phyloP scores from a whole-genome alignment of 306 rosid species.

The Malus orientalis region DNA sequence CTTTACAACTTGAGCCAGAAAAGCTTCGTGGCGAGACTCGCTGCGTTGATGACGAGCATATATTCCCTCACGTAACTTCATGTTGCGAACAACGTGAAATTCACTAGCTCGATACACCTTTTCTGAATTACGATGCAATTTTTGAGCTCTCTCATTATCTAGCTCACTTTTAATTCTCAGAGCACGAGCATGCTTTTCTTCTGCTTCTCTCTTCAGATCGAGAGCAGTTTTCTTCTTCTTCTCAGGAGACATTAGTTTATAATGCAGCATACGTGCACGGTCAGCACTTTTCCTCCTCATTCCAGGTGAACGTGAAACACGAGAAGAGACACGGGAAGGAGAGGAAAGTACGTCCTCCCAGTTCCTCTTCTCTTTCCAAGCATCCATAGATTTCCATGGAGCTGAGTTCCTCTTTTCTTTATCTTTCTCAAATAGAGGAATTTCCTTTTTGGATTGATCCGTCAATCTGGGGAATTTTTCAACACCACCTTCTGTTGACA shows the following conservation, averaged over 20 bases:
- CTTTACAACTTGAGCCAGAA: conserved; percentile 90
- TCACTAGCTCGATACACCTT: conserved; percentile 80
- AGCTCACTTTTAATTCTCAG: conserved; percentile 87
- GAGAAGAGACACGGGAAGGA: conserved; percentile 75
- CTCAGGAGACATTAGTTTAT: conserved; percentile 93
- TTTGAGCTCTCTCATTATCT: conserved; percentile 93
- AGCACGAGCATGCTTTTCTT: conserved; percentile 96
- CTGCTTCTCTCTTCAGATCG: conserved; percentile 87
- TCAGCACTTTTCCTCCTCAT: conserved; percentile 84
- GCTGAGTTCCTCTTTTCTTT: conserved; percentile 60
- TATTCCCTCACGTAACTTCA: conserved; percentile 96
- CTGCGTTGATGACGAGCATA: conserved; percentile 94
- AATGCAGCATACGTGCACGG: conserved; percentile 85
- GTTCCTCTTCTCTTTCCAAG: conserved; percentile 96
- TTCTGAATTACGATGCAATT: conserved; percentile 87
- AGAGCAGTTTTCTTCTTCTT: conserved; percentile 81
- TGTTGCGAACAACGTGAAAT: conserved; percentile 86
- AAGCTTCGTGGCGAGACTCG: conserved; percentile 97
- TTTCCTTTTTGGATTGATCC: conserved; percentile 48
- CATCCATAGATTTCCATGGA: conserved; percentile 79
- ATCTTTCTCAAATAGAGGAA: conserved; percentile 51
- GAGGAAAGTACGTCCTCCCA: conserved; percentile 96
- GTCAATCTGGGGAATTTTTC: conserved; percentile 46
- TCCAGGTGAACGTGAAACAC: conserved; percentile 73
- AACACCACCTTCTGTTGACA: conserved; percentile 34